These are phyloP conservation scores for Hypoxylon sp. DNA, from an alignment of 2,329 filamentous ascomycete genomes.

Conservation along the genomic window DNA sequence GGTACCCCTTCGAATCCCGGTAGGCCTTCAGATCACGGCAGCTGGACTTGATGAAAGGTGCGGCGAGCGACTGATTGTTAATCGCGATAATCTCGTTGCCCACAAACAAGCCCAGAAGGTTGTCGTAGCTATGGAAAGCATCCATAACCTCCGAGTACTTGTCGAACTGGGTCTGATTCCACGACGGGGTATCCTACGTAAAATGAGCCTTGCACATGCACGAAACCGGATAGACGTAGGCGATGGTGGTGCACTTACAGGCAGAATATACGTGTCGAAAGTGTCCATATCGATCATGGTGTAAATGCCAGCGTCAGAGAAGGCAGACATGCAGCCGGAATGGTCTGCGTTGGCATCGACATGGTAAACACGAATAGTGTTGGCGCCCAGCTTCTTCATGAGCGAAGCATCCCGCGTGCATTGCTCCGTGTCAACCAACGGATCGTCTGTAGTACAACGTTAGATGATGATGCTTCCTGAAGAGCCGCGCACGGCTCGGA, in stretches of 20 bases:
- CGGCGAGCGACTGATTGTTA: slow-evolving; percentile 66
- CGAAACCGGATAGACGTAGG: neutral
- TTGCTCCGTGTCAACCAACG: slow-evolving; percentile 77
- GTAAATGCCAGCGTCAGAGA: slow-evolving; percentile 83
- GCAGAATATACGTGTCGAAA: slow-evolving; percentile 72
- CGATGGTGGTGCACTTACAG: slow-evolving; percentile 52
- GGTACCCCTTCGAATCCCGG: slow-evolving; percentile 76
- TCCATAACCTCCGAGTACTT: slow-evolving; percentile 78
- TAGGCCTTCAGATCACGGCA: slow-evolving; percentile 84
- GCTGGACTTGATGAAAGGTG: slow-evolving; percentile 85
- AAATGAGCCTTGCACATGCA: slow-evolving; percentile 5
- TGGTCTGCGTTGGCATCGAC: slow-evolving; percentile 78
- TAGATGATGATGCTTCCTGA: slow-evolving; percentile 5
- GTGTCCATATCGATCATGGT: slow-evolving; percentile 84
- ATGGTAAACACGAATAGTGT: slow-evolving; percentile 88
- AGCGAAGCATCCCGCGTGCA: slow-evolving; percentile 77
- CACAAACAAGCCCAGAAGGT: slow-evolving; percentile 83
- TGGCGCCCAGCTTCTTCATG: slow-evolving; percentile 83
- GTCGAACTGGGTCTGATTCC: slow-evolving; percentile 76
- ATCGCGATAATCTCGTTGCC: slow-evolving; percentile 86
- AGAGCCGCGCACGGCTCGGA: neutral
- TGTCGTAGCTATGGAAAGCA: slow-evolving; percentile 78
- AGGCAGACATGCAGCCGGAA: slow-evolving; percentile 79
- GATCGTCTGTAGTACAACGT: slow-evolving; percentile 63
- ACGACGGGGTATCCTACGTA: slow-evolving; percentile 65